Percentiles rank a stretch among this genome's conserved stretches.
phyloP scores from a whole-genome alignment of 176 grass and related monocot genomes.

The Triticum turgidum region DNA sequence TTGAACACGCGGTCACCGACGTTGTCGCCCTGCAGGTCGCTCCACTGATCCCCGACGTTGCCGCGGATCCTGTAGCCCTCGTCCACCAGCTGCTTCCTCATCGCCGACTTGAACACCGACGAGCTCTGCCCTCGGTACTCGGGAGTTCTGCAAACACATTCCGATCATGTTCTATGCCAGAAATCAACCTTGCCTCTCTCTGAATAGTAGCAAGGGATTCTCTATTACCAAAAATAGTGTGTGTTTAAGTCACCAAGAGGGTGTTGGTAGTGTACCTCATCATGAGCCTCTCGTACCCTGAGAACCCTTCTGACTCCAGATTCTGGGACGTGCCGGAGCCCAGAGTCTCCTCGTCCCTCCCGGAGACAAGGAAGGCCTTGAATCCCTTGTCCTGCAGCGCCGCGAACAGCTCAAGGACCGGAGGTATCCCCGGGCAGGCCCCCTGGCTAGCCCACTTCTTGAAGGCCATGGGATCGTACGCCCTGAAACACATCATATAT shows the following conservation, averaged over 20 bases:
- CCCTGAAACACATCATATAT: constrained; percentile 15
- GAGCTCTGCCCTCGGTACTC: constrained; percentile 69
- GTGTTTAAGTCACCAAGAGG: background rate
- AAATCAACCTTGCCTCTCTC: background rate
- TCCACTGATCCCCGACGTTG: constrained; percentile 97
- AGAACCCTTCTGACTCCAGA: constrained; percentile 58
- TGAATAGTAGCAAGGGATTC: too few species aligned
- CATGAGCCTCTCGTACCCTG: constrained; percentile 70
- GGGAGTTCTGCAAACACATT: constrained; percentile 35
- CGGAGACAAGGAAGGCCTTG: constrained; percentile 82
- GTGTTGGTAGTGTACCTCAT: constrained; percentile 53
- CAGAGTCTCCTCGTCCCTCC: constrained; percentile 65
- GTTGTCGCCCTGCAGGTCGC: constrained; percentile 74
- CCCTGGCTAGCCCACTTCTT: constrained; percentile 65
- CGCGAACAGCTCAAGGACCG: constrained; percentile 49
- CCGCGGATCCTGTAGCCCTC: constrained; percentile 78
- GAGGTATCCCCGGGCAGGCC: constrained; percentile 54
- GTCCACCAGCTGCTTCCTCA: constrained; percentile 69
- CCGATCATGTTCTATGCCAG: background rate
- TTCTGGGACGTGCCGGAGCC: constrained; percentile 52
- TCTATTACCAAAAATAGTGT: background rate
- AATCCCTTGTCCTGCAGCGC: constrained; percentile 53
- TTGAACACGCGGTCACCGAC: constrained; percentile 81
- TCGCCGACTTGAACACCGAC: constrained; percentile 69
- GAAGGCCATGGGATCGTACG: constrained; percentile 67